A percentile compares a stretch with the other conserved stretches of the same genome.
Evolutionary conservation across 106 monocot genomes (phyloP).

Genomic region (Allium sativum): DNA sequence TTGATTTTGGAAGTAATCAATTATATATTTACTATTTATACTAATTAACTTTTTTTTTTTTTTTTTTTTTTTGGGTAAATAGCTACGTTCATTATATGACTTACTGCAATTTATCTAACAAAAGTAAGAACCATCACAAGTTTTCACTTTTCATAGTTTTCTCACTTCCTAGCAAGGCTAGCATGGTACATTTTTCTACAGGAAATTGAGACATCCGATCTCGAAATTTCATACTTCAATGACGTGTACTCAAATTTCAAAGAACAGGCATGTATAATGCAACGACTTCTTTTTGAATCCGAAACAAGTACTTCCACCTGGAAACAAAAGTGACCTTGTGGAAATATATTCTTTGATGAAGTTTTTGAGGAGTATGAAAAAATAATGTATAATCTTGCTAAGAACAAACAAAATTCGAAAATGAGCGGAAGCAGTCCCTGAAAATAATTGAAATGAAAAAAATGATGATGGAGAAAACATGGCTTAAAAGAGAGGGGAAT

Average conservation of each 20-base stretch:
- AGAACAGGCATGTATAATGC: slow-evolving; percentile 74
- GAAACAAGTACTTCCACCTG: slow-evolving; percentile 37
- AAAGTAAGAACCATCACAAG: too few relatives aligned
- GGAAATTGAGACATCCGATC: slow-evolving; percentile 87
- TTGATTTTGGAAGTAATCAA: too few relatives aligned
- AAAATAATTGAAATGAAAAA: too few relatives aligned
- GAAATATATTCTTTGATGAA: slow-evolving; percentile 53
- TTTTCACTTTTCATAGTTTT: neutral
- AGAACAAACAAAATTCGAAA: slow-evolving; percentile 54
- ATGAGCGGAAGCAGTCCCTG: too few relatives aligned
- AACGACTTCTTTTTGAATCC: slow-evolving; percentile 66
- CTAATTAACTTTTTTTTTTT: too few relatives aligned
- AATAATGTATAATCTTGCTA: slow-evolving; percentile 26
- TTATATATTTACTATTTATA: too few relatives aligned
- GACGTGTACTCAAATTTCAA: slow-evolving; percentile 80
- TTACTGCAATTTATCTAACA: too few relatives aligned
- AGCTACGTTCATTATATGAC: too few relatives aligned
- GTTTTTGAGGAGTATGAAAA: slow-evolving; percentile 41
- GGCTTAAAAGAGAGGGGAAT: too few relatives aligned
- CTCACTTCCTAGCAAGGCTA: too few relatives aligned
- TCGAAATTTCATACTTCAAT: slow-evolving; percentile 90
- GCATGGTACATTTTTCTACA: slow-evolving; percentile 13
- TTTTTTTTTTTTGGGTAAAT: too few relatives aligned
- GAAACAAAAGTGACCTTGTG: slow-evolving; percentile 38
- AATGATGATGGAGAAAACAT: too few relatives aligned